phyloP scores from a whole-genome alignment of 805 yeast genomes.

The Yarrowia sp. region DNA sequence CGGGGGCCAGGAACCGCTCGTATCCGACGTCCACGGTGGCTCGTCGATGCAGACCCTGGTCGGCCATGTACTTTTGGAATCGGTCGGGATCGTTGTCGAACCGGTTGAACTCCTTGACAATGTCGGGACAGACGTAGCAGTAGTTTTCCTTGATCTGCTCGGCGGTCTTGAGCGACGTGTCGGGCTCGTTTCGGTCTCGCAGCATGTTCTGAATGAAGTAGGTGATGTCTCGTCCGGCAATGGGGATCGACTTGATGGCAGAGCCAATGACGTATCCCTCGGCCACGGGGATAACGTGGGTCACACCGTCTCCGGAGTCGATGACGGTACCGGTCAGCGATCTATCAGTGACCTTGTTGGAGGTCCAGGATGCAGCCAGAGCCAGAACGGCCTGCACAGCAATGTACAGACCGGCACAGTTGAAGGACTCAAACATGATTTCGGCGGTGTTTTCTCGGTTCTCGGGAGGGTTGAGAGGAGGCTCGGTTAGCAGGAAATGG shows the following conservation, averaged over 20 bases:
- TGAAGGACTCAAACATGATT: slow-evolving; percentile 97
- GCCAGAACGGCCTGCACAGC: slow-evolving; percentile 99
- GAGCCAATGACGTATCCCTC: slow-evolving; percentile 99
- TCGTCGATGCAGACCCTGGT: slow-evolving; percentile 69
- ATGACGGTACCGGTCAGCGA: slow-evolving; percentile 98
- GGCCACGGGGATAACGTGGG: slow-evolving; percentile 98
- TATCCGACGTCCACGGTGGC: slow-evolving; percentile 91
- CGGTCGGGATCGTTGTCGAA: slow-evolving; percentile 93
- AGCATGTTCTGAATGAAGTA: slow-evolving; percentile 88
- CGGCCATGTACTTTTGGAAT: slow-evolving; percentile 91
- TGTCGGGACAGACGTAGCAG: slow-evolving; percentile 97
- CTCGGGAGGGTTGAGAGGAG: slow-evolving; percentile 99
- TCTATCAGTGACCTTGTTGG: slow-evolving; percentile 91
- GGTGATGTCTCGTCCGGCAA: slow-evolving; percentile 98
- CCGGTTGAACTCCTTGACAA: slow-evolving; percentile 93
- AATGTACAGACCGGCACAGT: slow-evolving; percentile 97
- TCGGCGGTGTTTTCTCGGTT: slow-evolving; percentile 98
- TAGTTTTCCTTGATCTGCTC: slow-evolving; percentile 96
- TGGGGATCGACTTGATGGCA: slow-evolving; percentile 95
- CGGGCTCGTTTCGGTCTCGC: slow-evolving; percentile 96
- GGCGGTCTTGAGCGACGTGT: slow-evolving; percentile 92
- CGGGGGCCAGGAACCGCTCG: slow-evolving; percentile 98
- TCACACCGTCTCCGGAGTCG: slow-evolving; percentile 98
- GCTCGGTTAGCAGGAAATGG: slow-evolving; percentile 92
- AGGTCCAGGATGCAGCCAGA: slow-evolving; percentile 98